These are phyloP conservation scores for Nepenthes gracilis DNA, from an alignment of 148 eudicot species.

Conservation along the genomic window DNA sequence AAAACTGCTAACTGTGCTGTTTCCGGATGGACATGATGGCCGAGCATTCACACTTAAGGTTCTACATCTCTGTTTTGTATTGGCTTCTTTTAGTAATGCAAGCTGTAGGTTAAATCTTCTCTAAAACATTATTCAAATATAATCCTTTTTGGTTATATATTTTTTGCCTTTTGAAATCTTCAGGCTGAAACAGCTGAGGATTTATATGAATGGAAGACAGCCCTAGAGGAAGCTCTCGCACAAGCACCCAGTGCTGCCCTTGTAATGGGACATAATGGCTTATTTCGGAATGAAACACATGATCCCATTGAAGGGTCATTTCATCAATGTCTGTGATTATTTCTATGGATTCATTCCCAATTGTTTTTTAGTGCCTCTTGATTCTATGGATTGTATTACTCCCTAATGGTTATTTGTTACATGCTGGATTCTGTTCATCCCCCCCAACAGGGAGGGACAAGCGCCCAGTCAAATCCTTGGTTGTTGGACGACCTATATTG, in stretches of 20 bases:
- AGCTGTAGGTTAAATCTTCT: slow-evolving; percentile 2
- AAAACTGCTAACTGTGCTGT: slow-evolving; percentile 80
- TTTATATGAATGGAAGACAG: slow-evolving; percentile 93
- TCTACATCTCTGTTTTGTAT: slow-evolving; percentile 1
- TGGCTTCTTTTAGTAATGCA: neutral
- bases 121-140: neutral
- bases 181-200: slow-evolving; percentile 97
- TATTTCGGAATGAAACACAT: slow-evolving; percentile 73
- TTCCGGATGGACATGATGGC: slow-evolving; percentile 98
- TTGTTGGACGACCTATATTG: slow-evolving; percentile 95
- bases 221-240: slow-evolving; percentile 90
- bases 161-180: slow-evolving; percentile 6
- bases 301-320: slow-evolving; percentile 81
- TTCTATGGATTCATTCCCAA: slow-evolving; percentile 2
- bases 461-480: slow-evolving; percentile 91
- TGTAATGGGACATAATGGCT: slow-evolving; percentile 96
- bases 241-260: slow-evolving; percentile 99
- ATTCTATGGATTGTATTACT: slow-evolving; percentile 1
- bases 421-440: slow-evolving; percentile 2
- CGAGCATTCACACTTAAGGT: slow-evolving; percentile 99
- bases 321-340: slow-evolving; percentile 55
- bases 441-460: slow-evolving; percentile 73
- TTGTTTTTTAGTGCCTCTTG: neutral
- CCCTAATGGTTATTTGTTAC: neutral
- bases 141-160: neutral